Evolutionary conservation across 2,329 filamentous ascomycete species (phyloP).

Genomic region (Sordariomycetes sp.): DNA sequence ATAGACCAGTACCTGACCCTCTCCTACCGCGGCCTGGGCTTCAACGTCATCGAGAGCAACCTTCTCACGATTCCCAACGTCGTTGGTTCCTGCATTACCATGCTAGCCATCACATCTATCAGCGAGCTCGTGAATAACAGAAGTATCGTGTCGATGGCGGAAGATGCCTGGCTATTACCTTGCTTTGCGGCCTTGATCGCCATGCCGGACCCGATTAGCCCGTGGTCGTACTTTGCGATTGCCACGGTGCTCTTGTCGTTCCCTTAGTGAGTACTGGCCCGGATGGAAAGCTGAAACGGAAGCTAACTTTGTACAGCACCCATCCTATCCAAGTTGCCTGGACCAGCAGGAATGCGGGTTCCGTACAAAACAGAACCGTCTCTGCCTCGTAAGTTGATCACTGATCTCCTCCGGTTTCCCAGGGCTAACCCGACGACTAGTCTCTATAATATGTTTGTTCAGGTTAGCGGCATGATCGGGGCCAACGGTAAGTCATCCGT

Average conservation of each 20-base stretch:
- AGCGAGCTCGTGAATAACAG: conserved; percentile 38
- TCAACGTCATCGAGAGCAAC: conserved; percentile 40
- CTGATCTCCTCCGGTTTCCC: neutral
- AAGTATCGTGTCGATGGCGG: conserved; percentile 33
- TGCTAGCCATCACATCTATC: conserved; percentile 37
- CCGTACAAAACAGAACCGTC: conserved; percentile 46
- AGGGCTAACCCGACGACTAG: conserved; percentile 15
- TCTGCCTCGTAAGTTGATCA: conserved; percentile 19
- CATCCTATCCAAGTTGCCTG: conserved; percentile 50
- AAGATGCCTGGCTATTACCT: conserved; percentile 43
- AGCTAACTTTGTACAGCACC: conserved; percentile 11
- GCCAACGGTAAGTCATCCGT: conserved; percentile 19
- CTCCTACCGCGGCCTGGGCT: conserved; percentile 36
- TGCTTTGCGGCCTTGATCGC: conserved; percentile 36
- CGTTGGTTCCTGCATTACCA: conserved; percentile 33
- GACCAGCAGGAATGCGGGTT: conserved; percentile 45
- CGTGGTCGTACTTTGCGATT: conserved; percentile 39
- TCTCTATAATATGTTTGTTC: conserved; percentile 39
- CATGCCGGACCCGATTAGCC: conserved; percentile 21
- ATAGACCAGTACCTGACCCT: conserved; percentile 38
- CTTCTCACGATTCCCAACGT: conserved; percentile 39
- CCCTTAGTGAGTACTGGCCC: conserved; percentile 32
- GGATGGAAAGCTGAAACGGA: neutral
- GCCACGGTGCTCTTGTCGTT: conserved; percentile 37
- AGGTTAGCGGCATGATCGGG: conserved; percentile 26